These are phyloP conservation scores for Chimonanthus salicifolius DNA, from an alignment of 164 flowering plant genomes.

Conservation along the genomic window DNA sequence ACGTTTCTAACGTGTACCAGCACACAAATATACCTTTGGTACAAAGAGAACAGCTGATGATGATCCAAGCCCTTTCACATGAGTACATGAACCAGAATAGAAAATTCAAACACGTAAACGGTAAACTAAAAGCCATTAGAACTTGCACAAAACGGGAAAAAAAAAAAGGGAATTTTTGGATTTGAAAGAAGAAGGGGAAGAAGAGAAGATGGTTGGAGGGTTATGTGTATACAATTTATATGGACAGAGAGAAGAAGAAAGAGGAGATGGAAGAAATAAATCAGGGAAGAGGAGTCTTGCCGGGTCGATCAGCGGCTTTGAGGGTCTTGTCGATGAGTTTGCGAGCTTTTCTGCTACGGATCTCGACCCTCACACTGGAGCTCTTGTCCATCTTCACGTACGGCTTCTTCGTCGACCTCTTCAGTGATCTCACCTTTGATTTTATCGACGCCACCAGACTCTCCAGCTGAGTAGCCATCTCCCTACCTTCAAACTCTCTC, in stretches of 20 bases:
- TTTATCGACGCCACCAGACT: conserved; percentile 66
- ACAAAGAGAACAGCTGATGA: no score
- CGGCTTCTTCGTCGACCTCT: conserved; percentile 57
- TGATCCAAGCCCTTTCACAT: no score
- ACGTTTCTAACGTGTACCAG: no score
- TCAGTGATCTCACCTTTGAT: conserved; percentile 65
- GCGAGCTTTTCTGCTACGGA: conserved; percentile 68
- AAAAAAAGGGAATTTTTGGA: no score
- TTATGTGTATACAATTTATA: background rate
- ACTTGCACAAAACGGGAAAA: no score
- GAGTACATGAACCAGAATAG: no score
- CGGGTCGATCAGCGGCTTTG: conserved; percentile 63
- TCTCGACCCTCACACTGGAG: conserved; percentile 78
- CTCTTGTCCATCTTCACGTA: conserved; percentile 89
- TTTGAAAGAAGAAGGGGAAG: no score
- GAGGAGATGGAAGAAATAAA: background rate
- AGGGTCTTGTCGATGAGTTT: conserved; percentile 73
- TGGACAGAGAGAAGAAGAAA: conserved; percentile 1
- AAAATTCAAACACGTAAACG: no score
- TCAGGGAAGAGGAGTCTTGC: conserved; percentile 39
- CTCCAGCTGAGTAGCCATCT: conserved; percentile 61
- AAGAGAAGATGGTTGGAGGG: background rate
- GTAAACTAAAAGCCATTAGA: no score
- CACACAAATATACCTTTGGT: no score
- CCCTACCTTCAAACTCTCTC: background rate